Percentiles rank a stretch among this genome's conserved stretches.
Conservation (phyloP, 1,284 basidiomycete genomes). For the Ganoderma multipileum region DNA sequence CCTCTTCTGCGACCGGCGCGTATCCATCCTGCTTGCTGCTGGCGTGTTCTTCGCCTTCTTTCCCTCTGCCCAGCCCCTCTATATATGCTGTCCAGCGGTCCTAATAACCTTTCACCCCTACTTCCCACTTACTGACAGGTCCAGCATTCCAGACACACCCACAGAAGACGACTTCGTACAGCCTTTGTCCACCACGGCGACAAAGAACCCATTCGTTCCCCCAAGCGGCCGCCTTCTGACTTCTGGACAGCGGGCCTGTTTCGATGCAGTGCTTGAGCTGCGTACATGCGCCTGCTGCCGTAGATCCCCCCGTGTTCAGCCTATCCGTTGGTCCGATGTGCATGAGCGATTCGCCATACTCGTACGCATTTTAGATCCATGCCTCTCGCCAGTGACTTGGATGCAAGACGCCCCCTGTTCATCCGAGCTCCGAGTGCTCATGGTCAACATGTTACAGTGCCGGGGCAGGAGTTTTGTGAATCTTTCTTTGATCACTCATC, state of each 20-base stretch:
- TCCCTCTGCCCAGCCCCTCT: neutral
- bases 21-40: neutral
- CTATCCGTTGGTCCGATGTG: neutral
- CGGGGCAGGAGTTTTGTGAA: too few species aligned
- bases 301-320: neutral
- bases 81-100: neutral
- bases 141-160: constrained; percentile 1
- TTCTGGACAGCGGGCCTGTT: constrained; percentile 1
- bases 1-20: constrained; percentile 13
- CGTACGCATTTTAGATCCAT: neutral
- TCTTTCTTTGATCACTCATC: too few species aligned
- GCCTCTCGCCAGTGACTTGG: neutral
- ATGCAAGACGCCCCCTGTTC: neutral
- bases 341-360: neutral
- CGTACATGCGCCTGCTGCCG: neutral
- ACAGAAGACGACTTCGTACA: constrained; percentile 1
- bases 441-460: neutral
- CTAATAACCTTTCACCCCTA: neutral
- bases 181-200: constrained; percentile 19
- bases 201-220: constrained; percentile 6
- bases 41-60: neutral
- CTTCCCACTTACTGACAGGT: neutral
- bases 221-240: neutral
- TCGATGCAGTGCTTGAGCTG: constrained; percentile 13
- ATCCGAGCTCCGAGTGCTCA: neutral